Conservation (phyloP, 495 filamentous ascomycete species). For the Glonium stellatum region DNA sequence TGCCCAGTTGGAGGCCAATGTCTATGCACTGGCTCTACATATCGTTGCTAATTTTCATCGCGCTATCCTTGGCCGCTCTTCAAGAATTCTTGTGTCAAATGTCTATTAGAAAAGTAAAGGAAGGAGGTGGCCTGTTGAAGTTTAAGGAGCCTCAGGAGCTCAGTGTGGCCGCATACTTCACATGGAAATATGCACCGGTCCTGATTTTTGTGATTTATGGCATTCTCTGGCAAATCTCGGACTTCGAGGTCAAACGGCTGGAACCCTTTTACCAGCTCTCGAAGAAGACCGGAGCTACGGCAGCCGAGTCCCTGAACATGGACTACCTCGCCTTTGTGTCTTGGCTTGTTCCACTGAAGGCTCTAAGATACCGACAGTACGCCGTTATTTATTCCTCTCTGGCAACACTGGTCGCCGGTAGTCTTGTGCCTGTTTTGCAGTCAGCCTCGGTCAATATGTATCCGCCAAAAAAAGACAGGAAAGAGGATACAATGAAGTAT, state of each 20-base stretch:
- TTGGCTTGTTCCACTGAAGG: constrained; percentile 55
- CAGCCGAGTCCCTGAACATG: constrained; percentile 62
- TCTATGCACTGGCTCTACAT: constrained; percentile 63
- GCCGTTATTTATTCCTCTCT: constrained; percentile 58
- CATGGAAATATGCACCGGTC: constrained; percentile 67
- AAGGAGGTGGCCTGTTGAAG: constrained; percentile 34
- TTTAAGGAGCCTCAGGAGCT: constrained; percentile 51
- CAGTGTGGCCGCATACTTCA: constrained; percentile 49
- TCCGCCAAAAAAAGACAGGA: constrained; percentile 33
- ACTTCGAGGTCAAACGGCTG: constrained; percentile 66
- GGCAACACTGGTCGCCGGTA: constrained; percentile 55
- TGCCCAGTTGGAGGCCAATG: constrained; percentile 66
- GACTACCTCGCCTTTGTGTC: constrained; percentile 63
- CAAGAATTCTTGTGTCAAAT: constrained; percentile 57
- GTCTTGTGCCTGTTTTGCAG: constrained; percentile 55
- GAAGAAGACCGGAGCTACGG: constrained; percentile 52
- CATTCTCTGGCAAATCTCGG: constrained; percentile 66
- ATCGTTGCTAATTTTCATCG: constrained; percentile 48
- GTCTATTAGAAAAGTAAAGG: constrained; percentile 35
- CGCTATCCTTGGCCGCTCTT: constrained; percentile 46
- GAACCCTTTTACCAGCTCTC: constrained; percentile 72
- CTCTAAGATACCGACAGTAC: constrained; percentile 54
- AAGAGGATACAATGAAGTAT: constrained; percentile 28
- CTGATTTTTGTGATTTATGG: constrained; percentile 63
- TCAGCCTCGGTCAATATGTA: constrained; percentile 50